phyloP scores from a whole-genome alignment of 192 early-diverging fungal genomes.

The Linnemannia schmuckeri region DNA sequence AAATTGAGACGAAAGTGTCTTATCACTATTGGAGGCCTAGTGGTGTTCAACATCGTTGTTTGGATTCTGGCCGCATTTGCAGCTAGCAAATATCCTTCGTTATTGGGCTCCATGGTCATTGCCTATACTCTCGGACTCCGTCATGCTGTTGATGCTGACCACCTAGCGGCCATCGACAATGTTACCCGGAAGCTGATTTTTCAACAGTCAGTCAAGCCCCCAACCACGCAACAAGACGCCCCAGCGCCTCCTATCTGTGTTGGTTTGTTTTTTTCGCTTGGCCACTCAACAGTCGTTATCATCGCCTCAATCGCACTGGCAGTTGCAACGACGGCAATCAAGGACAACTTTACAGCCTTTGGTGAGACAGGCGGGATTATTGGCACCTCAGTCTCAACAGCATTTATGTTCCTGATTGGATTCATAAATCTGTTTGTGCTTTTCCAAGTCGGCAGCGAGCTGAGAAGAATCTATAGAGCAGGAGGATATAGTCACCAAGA shows the following conservation, averaged over 20 bases:
- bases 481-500: slow-evolving; percentile 29
- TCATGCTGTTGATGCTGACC: slow-evolving; percentile 75
- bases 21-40: slow-evolving; percentile 42
- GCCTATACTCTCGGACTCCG: slow-evolving; percentile 68
- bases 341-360: slow-evolving; percentile 59
- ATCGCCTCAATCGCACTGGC: slow-evolving; percentile 61
- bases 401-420: slow-evolving; percentile 73
- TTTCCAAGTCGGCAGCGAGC: slow-evolving; percentile 42
- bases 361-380: slow-evolving; percentile 64
- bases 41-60: slow-evolving; percentile 54
- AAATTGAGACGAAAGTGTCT: slow-evolving; percentile 45
- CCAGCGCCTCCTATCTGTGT: too few relatives aligned
- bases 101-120: slow-evolving; percentile 60
- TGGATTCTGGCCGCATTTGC: slow-evolving; percentile 59
- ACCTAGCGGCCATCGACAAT: slow-evolving; percentile 83
- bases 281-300: slow-evolving; percentile 80
- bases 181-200: slow-evolving; percentile 73
- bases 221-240: too few relatives aligned
- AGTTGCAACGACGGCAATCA: slow-evolving; percentile 59
- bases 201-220: slow-evolving; percentile 28
- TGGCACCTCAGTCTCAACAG: slow-evolving; percentile 70
- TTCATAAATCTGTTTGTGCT: slow-evolving; percentile 64
- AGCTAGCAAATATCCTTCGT: slow-evolving; percentile 53
- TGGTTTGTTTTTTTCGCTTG: slow-evolving; percentile 77
- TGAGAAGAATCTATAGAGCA: slow-evolving; percentile 6